A percentile compares a stretch with the other conserved stretches of the same genome.
These are phyloP conservation scores for Beauveria medogensis DNA, from an alignment of 2,329 filamentous ascomycete species.

Conservation along the genomic window DNA sequence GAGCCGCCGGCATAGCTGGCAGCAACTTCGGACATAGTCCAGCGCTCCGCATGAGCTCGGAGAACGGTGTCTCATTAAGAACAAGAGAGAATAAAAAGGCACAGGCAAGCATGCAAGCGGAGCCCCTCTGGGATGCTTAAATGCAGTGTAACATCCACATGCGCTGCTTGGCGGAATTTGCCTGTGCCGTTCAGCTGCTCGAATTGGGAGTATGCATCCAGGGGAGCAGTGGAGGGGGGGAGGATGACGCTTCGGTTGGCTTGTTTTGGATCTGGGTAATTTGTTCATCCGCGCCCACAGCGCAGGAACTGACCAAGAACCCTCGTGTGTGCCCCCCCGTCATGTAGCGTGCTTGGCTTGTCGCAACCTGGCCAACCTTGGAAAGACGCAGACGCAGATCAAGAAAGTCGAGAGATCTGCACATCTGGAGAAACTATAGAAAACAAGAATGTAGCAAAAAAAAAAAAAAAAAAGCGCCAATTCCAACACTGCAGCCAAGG, in stretches of 20 bases:
- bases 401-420: neutral
- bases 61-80: conserved; percentile 1
- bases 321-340: neutral
- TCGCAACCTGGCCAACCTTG: too few species aligned
- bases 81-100: neutral
- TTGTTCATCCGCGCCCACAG: neutral
- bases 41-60: conserved; percentile 1
- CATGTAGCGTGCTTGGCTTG: neutral
- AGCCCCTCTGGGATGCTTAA: neutral
- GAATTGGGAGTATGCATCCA: neutral
- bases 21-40: conserved; percentile 8
- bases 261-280: conserved; percentile 6
- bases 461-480: neutral
- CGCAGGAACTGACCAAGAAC: too few species aligned
- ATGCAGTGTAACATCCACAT: conserved; percentile 9
- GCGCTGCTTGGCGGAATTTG: conserved; percentile 6
- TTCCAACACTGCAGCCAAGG: neutral
- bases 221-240: neutral
- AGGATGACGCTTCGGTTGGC: neutral
- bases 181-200: conserved; percentile 3
- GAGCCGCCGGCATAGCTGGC: neutral
- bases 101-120: neutral
- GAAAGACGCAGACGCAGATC: neutral
- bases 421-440: too few species aligned
- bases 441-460: too few species aligned